Evolutionary conservation across 2,329 filamentous ascomycete genomes (phyloP).

Genomic region (Colletotrichum phormii): DNA sequence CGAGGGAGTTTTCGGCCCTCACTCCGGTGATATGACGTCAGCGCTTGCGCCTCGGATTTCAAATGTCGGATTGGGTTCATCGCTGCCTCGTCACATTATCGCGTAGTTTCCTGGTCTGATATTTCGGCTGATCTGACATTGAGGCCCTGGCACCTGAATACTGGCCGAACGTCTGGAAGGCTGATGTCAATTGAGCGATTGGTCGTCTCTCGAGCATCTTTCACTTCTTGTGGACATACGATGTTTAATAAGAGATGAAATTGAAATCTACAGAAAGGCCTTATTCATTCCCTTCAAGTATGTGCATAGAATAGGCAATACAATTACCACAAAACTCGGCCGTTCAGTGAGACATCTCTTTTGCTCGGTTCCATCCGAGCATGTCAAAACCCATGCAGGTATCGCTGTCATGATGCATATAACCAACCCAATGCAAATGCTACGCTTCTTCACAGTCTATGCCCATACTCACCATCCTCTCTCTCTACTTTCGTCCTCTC

Average conservation of each 20-base stretch:
- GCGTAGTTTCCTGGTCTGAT: neutral
- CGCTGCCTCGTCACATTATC: neutral
- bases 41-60: neutral
- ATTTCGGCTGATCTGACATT: neutral
- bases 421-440: slow-evolving; percentile 28
- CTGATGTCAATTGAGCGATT: neutral
- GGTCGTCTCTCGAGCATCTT: neutral
- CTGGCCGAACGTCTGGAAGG: neutral
- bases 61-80: neutral
- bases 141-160: neutral
- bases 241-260: neutral
- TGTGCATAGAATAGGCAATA: slow-evolving; percentile 29
- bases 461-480: neutral
- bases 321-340: slow-evolving; percentile 31
- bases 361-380: slow-evolving; percentile 16
- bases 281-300: slow-evolving; percentile 1
- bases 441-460: slow-evolving; percentile 28
- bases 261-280: slow-evolving; percentile 1
- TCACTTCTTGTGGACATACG: neutral
- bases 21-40: neutral
- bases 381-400: slow-evolving; percentile 7
- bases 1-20: no score
- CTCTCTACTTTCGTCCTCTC: slow-evolving; percentile 35
- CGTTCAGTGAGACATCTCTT: slow-evolving; percentile 6
- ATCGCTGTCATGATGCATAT: slow-evolving; percentile 32